Base-by-base conservation (phyloP, 768 basidiomycete genomes). In the Hericium alpestre region DNA sequence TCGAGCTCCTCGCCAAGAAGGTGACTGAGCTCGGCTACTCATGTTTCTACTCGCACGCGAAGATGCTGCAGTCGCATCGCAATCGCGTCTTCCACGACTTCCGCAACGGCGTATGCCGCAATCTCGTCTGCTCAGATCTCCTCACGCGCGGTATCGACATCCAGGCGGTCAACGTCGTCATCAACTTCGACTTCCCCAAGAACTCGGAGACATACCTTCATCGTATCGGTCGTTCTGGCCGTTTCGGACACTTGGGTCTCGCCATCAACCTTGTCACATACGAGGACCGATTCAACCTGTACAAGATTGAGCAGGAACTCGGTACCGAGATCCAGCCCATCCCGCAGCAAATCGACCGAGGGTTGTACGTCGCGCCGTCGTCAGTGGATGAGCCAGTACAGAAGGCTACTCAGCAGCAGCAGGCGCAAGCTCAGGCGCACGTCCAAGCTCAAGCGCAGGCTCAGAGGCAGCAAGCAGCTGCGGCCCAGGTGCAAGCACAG, bases 81-180 rank as follows among this genome's bases (percentile, higher is more conserved):
- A 99, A 99, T 74, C 91, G 95, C 68, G 95, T 99, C 64, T 99
- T 99, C 82, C 95, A 99, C 77, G 95, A 98, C 73, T 99, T 99
- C 84, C 86, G 96, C 62, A 92, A 91, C 67, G 95, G 95, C 61
- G 92, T 93, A 50, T 97, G 95, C 78, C 87, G 95, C 65, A 99
- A 99, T 76, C 86, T 99, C 63, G 95, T 99, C 69, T 99, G 95
- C 76, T 87, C 84, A 54, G 95, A 99, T 74, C 84, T 99, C 61
- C 86, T 99, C 67, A 99, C 95, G 22, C 90, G 95, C 63, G 95
- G 95, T 74, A 99, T 99, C 71, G 95, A 99, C 72, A 99, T 99
- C 69, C 96, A 97, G 75, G 96, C 95, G 58, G 95, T 99, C 60
- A 99, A 99, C 73, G 96, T 98, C 70, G 95, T 99, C 67, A 97